Conservation (phyloP, 2,329 filamentous ascomycete genomes). For the Pestalotiopsis sp. region DNA sequence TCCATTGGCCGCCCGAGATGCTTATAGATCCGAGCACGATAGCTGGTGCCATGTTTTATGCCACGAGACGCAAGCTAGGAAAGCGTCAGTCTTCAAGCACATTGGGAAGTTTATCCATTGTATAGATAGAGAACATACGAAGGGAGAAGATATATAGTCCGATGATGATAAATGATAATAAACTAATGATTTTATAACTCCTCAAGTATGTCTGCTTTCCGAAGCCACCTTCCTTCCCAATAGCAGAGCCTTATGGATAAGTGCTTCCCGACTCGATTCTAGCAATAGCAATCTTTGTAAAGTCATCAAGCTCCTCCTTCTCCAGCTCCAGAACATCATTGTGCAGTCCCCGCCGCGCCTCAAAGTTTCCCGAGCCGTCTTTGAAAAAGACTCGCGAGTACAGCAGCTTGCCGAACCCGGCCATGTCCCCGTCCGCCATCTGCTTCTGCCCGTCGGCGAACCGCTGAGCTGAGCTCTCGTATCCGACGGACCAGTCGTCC, state of each 20-base stretch:
- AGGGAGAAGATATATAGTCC: neutral
- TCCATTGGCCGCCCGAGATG: slow-evolving; percentile 43
- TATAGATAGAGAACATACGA: slow-evolving; percentile 8
- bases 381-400: slow-evolving; percentile 59
- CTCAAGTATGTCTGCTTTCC: no score
- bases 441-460: slow-evolving; percentile 48
- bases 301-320: slow-evolving; percentile 60
- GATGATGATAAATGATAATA: neutral
- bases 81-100: slow-evolving; percentile 17
- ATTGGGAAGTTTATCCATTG: slow-evolving; percentile 15
- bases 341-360: slow-evolving; percentile 39
- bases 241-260: slow-evolving; percentile 13
- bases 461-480: slow-evolving; percentile 48
- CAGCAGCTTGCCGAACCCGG: slow-evolving; percentile 51
- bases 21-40: slow-evolving; percentile 50
- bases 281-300: slow-evolving; percentile 51
- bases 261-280: slow-evolving; percentile 21
- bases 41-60: slow-evolving; percentile 47
- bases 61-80: slow-evolving; percentile 19
- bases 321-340: slow-evolving; percentile 61
- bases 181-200: neutral
- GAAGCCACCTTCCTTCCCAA: neutral
- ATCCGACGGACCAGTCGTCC: slow-evolving; percentile 58
- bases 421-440: slow-evolving; percentile 43
- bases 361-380: slow-evolving; percentile 40